Evolutionary conservation across 2,329 filamentous ascomycete species (phyloP).

Genomic region (Leptographium galeiforme): DNA sequence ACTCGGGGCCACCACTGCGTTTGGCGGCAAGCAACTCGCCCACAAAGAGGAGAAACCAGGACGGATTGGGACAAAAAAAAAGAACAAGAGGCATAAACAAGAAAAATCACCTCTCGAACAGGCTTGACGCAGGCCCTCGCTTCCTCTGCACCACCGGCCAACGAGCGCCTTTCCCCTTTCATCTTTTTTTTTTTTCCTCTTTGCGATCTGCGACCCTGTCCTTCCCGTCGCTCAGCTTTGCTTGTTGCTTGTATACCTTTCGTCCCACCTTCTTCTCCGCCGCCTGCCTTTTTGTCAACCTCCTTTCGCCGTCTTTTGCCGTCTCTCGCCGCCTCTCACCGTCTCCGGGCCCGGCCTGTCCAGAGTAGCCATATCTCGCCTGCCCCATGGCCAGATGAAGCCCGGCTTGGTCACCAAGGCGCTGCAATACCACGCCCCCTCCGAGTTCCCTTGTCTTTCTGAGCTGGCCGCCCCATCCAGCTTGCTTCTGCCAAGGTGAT

Average conservation of each 20-base stretch:
- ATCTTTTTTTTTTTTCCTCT: neutral
- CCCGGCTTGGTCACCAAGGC: slow-evolving; percentile 26
- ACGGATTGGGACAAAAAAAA: neutral
- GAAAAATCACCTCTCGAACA: neutral
- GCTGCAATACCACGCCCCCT: slow-evolving; percentile 26
- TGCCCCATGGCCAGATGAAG: slow-evolving; percentile 28
- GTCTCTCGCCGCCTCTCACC: neutral
- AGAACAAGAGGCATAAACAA: neutral
- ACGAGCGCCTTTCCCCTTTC: slow-evolving; percentile 1
- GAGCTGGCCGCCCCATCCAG: slow-evolving; percentile 34
- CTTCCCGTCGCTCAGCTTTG: too few relatives aligned
- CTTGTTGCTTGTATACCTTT: neutral
- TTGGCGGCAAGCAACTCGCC: neutral
- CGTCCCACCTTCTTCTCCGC: neutral
- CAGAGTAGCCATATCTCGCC: too few relatives aligned
- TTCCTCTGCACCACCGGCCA: neutral
- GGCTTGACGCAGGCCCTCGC: neutral
- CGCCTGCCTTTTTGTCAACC: neutral
- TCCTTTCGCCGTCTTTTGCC: neutral
- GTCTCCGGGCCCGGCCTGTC: neutral
- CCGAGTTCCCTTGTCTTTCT: slow-evolving; percentile 21
- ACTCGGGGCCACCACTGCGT: neutral
- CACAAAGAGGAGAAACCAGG: neutral
- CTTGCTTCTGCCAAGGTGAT: slow-evolving; percentile 24
- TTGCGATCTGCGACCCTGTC: neutral